Evolutionary conservation across 1,139 yeast species (phyloP).

Genomic region (Saccharomyces hybrid): DNA sequence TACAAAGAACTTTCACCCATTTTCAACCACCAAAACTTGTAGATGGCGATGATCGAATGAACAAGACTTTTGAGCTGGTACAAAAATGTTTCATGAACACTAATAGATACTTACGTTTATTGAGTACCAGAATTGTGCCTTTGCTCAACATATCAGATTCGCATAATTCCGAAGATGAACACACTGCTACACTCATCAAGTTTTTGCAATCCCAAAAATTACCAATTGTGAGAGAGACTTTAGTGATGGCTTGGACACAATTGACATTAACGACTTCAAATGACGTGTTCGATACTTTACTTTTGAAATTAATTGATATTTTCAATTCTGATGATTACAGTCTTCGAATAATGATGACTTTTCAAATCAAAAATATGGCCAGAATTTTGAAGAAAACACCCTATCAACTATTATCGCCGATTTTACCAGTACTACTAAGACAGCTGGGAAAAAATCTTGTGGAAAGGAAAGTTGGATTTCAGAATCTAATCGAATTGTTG

Average conservation of each 20-base stretch:
- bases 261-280: constrained; percentile 25
- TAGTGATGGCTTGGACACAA: constrained; percentile 25
- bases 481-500: constrained; percentile 54
- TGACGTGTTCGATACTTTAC: constrained; percentile 26
- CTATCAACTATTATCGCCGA: constrained; percentile 69
- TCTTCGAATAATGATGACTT: constrained; percentile 26
- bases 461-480: constrained; percentile 46
- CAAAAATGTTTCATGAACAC: constrained; percentile 27
- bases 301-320: constrained; percentile 26
- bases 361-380: constrained; percentile 32
- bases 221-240: constrained; percentile 20
- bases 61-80: constrained; percentile 21
- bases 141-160: constrained; percentile 21
- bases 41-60: constrained; percentile 9
- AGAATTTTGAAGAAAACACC: constrained; percentile 44
- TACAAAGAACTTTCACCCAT: constrained; percentile 43
- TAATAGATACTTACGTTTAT: constrained; percentile 46
- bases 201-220: constrained; percentile 18
- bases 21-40: constrained; percentile 37
- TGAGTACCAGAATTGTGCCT: constrained; percentile 35
- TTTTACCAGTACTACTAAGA: constrained; percentile 65
- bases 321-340: constrained; percentile 27
- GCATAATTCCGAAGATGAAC: constrained; percentile 21
- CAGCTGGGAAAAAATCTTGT: constrained; percentile 48
- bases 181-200: constrained; percentile 20